These are phyloP conservation scores for Hirsutella rhossiliensis DNA, from an alignment of 2,329 filamentous ascomycete species.

Conservation along the genomic window DNA sequence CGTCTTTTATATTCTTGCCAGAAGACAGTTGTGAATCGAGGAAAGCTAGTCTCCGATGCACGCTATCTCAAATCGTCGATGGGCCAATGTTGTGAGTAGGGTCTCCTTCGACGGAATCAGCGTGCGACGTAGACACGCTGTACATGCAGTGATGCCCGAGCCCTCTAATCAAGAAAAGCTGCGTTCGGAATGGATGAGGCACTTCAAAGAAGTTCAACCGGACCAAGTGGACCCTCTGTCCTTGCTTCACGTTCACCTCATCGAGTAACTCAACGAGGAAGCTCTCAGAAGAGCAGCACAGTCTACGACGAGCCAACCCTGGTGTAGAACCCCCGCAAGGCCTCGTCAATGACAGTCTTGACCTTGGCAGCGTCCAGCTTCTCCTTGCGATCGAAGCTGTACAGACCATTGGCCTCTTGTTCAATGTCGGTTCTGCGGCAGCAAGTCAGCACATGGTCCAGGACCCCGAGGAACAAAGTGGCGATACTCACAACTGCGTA, in stretches of 20 bases:
- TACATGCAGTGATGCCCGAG: no score
- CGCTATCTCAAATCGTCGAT: no score
- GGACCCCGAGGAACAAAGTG: neutral
- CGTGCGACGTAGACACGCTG: no score
- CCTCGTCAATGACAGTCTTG: conserved; percentile 44
- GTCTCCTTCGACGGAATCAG: no score
- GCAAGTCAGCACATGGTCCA: conserved; percentile 2
- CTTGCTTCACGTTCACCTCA: neutral
- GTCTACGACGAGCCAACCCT: conserved; percentile 5
- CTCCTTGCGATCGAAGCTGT: conserved; percentile 47
- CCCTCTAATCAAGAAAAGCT: no score
- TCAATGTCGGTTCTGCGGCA: conserved; percentile 41
- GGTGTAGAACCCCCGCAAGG: conserved; percentile 32
- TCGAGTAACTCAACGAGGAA: neutral
- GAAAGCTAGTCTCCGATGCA: no score
- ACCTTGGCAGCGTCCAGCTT: conserved; percentile 48
- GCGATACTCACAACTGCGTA: conserved; percentile 44
- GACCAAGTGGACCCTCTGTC: no score
- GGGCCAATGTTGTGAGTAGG: no score
- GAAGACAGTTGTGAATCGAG: no score
- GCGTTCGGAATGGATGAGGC: no score
- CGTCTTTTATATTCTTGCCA: no score
- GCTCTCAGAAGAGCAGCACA: neutral
- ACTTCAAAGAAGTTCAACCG: no score
- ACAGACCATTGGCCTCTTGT: conserved; percentile 57